These are phyloP conservation scores for Fusarium tanahbumbuense DNA, from an alignment of 2,329 filamentous ascomycete species.

Conservation along the genomic window DNA sequence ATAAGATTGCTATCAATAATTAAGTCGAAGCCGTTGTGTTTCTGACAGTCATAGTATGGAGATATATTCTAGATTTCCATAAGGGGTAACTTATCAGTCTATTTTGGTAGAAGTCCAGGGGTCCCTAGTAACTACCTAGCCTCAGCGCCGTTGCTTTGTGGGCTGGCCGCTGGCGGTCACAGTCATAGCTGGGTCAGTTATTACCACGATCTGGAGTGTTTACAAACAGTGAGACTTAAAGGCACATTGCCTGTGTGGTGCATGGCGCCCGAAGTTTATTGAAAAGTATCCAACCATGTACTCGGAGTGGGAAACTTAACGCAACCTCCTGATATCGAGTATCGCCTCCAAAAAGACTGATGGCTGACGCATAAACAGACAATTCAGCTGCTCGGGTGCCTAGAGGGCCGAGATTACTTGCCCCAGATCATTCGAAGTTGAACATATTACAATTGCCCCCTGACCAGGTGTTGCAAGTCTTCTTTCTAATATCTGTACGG, in stretches of 20 bases:
- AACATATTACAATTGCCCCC: constrained; percentile 7
- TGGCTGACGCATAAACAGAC: constrained; percentile 8
- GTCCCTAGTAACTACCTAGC: not conserved
- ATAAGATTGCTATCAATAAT: not conserved
- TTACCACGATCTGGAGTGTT: not conserved
- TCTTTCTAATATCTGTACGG: not conserved
- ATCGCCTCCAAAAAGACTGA: constrained; percentile 2
- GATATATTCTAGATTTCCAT: not conserved
- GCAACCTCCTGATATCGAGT: not conserved
- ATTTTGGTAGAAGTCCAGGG: not conserved
- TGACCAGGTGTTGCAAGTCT: constrained; percentile 19
- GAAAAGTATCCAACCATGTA: not conserved
- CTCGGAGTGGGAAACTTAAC: not conserved
- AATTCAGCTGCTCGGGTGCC: constrained; percentile 20
- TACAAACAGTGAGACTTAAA: not conserved
- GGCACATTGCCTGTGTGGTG: not conserved
- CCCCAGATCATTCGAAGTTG: constrained; percentile 41
- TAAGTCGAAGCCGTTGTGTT: not conserved
- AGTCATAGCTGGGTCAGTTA: not conserved
- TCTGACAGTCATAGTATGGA: not conserved
- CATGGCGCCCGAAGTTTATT: not conserved
- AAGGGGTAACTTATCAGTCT: not conserved
- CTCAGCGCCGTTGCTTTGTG: not conserved
- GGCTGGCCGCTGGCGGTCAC: not conserved
- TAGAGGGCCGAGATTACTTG: constrained; percentile 41